phyloP scores from a whole-genome alignment of 495 filamentous ascomycete species.

The Penicillium subrubescens region DNA sequence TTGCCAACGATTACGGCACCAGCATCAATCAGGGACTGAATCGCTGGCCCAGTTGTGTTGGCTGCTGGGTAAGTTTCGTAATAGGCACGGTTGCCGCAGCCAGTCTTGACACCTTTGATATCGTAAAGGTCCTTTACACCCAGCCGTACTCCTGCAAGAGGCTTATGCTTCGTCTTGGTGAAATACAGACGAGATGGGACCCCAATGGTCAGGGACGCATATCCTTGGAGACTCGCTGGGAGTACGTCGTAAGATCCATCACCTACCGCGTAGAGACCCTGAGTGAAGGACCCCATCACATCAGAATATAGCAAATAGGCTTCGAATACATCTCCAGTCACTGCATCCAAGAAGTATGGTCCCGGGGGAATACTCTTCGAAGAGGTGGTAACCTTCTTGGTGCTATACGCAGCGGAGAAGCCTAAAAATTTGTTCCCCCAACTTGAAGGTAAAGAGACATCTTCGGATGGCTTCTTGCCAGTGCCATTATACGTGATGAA shows the following conservation, averaged over 20 bases:
- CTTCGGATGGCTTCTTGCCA: background rate
- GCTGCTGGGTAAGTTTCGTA: slow-evolving; percentile 36
- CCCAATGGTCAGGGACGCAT: slow-evolving; percentile 29
- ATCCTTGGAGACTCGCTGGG: slow-evolving; percentile 8
- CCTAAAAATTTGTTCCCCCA: slow-evolving; percentile 1
- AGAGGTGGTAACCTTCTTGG: slow-evolving; percentile 10
- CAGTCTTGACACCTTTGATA: slow-evolving; percentile 44
- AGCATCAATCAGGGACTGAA: slow-evolving; percentile 42
- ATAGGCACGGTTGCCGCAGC: slow-evolving; percentile 45
- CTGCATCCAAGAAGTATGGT: slow-evolving; percentile 48
- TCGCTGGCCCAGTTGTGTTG: slow-evolving; percentile 34
- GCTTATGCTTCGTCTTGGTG: background rate
- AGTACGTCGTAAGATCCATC: background rate
- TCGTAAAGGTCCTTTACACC: slow-evolving; percentile 51
- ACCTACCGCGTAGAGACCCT: slow-evolving; percentile 34
- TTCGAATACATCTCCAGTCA: slow-evolving; percentile 39
- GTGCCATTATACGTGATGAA: background rate
- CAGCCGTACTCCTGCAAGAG: background rate
- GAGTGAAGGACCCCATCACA: slow-evolving; percentile 39
- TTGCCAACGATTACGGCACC: slow-evolving; percentile 55
- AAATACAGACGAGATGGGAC: slow-evolving; percentile 49
- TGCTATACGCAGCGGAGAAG: slow-evolving; percentile 7
- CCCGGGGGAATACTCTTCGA: slow-evolving; percentile 38
- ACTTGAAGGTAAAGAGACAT: background rate
- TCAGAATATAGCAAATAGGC: slow-evolving; percentile 48